These are phyloP conservation scores for Tulasnella sp. DNA, from an alignment of 768 basidiomycete species.

Conservation along the genomic window DNA sequence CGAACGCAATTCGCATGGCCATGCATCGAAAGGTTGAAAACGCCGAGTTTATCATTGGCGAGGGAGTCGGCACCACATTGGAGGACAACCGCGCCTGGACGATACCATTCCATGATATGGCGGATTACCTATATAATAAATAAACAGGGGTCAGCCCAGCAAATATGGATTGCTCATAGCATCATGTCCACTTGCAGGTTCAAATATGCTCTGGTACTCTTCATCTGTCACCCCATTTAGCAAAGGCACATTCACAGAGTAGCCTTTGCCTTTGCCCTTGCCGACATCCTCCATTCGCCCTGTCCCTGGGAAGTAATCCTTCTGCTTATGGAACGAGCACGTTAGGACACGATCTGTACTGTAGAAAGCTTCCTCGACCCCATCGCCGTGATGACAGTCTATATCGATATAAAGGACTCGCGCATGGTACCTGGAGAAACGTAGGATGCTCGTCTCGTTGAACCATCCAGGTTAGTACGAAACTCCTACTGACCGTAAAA, in stretches of 20 bases:
- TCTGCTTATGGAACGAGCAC: conserved; percentile 93
- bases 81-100: conserved; percentile 77
- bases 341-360: conserved; percentile 97
- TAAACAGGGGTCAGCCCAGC: too few relatives aligned
- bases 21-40: conserved; percentile 91
- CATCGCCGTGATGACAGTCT: conserved; percentile 97
- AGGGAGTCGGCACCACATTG: conserved; percentile 97
- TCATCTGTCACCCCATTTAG: conserved; percentile 93
- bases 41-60: conserved; percentile 89
- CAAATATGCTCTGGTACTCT: conserved; percentile 76
- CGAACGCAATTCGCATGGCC: conserved; percentile 89
- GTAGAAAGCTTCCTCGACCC: conserved; percentile 98
- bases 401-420: conserved; percentile 97
- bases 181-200: conserved; percentile 76
- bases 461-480: conserved; percentile 14
- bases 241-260: conserved; percentile 86
- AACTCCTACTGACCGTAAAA: conserved; percentile 55
- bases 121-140: conserved; percentile 53
- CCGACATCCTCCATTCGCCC: conserved; percentile 81
- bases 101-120: conserved; percentile 77
- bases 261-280: conserved; percentile 71
- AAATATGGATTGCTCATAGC: too few relatives aligned
- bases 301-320: conserved; percentile 88
- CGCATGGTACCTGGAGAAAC: conserved; percentile 71
- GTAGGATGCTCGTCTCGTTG: conserved; percentile 34